These are phyloP conservation scores for Ceratobasidium sp. DNA, from an alignment of 1,284 basidiomycete genomes.

Conservation along the genomic window DNA sequence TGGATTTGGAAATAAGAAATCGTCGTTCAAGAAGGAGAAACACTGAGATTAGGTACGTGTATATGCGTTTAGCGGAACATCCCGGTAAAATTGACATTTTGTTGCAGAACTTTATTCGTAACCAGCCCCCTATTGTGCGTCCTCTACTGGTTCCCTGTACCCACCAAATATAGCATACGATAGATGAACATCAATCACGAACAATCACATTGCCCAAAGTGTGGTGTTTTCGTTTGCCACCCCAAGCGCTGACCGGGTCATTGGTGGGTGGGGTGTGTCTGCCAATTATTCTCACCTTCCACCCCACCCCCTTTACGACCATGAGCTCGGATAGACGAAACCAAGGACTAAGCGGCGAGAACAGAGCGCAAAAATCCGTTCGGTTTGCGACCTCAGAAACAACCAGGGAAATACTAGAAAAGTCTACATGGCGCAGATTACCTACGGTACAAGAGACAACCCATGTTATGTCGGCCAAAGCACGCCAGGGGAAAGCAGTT, in stretches of 20 bases:
- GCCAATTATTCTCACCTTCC: not conserved
- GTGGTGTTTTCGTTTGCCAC: slow-evolving; percentile 31
- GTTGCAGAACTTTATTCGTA: not conserved
- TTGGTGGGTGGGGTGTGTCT: not conserved
- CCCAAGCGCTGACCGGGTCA: slow-evolving; percentile 18
- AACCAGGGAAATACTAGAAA: slow-evolving; percentile 1
- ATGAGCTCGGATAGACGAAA: slow-evolving; percentile 16
- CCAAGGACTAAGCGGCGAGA: not conserved
- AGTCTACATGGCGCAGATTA: slow-evolving; percentile 19
- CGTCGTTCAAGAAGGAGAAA: slow-evolving; percentile 20
- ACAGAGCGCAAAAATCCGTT: slow-evolving; percentile 15
- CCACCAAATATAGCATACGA: not conserved
- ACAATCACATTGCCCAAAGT: not conserved
- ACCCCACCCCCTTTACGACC: not conserved
- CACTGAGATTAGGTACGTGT: not conserved
- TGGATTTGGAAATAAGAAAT: slow-evolving; percentile 34
- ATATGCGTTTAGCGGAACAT: not conserved
- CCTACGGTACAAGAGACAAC: not conserved
- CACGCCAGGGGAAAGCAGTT: not conserved
- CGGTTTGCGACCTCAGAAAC: slow-evolving; percentile 16
- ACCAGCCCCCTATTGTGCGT: not conserved
- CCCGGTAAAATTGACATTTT: not conserved
- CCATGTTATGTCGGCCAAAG: slow-evolving; percentile 4
- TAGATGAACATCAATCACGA: not conserved
- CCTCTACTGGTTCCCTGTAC: not conserved